Evolutionary conservation across 441 rosid species (phyloP).

Genomic region (Melastoma candidum): DNA sequence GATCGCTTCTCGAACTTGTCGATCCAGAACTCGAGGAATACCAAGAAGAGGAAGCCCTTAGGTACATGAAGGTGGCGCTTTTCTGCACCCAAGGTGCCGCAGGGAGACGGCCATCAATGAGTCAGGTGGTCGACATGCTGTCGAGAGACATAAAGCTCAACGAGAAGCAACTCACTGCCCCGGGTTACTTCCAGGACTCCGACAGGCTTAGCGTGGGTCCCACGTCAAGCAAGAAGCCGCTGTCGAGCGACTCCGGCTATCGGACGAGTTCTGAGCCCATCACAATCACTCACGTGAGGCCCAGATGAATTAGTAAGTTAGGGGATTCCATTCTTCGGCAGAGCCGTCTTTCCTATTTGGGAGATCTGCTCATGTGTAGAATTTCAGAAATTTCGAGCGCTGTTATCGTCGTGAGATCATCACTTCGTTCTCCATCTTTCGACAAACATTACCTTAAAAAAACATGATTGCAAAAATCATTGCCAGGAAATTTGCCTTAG

Average conservation of each 20-base stretch:
- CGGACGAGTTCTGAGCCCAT: conserved; percentile 37
- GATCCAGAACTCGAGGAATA: conserved; percentile 45
- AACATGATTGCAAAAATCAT: no score
- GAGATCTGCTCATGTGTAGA: no score
- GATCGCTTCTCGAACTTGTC: conserved; percentile 36
- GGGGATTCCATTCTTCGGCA: no score
- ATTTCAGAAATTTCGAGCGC: no score
- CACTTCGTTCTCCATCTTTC: no score
- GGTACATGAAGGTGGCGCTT: conserved; percentile 53
- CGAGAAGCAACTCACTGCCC: conserved; percentile 42
- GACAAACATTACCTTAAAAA: no score
- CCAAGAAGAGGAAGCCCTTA: conserved; percentile 35
- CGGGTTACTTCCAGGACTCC: conserved; percentile 44
- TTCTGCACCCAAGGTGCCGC: conserved; percentile 61
- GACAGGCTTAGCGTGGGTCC: conserved; percentile 7
- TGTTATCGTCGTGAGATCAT: no score
- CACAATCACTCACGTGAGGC: conserved; percentile 43
- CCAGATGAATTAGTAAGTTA: conserved; percentile 28
- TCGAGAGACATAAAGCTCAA: conserved; percentile 34
- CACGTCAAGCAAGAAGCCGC: conserved; percentile 26
- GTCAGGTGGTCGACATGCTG: conserved; percentile 63
- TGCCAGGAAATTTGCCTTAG: no score
- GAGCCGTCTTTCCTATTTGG: no score
- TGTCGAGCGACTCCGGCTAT: conserved; percentile 20
- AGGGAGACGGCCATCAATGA: conserved; percentile 45